phyloP scores from a whole-genome alignment of 768 basidiomycete genomes.

The Sarcodon sp. region DNA sequence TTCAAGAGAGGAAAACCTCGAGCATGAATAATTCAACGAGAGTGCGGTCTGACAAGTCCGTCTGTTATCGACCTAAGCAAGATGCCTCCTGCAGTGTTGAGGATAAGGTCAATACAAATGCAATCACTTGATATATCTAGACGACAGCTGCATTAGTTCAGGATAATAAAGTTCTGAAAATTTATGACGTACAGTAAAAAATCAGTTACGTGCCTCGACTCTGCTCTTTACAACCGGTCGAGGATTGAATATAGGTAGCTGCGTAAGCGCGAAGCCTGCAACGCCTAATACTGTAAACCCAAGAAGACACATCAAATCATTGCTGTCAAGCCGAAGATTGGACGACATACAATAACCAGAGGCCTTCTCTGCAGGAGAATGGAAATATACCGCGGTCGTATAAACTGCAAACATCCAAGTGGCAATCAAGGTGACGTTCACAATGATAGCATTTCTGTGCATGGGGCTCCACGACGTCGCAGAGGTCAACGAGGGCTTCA shows the following conservation, averaged over 20 bases:
- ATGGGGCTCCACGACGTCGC: constrained; percentile 21
- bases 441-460: constrained; percentile 35
- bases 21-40: too few species aligned
- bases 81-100: too few species aligned
- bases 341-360: constrained; percentile 54
- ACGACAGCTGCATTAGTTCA: too few species aligned
- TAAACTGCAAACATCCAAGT: constrained; percentile 65
- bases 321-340: neutral
- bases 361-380: constrained; percentile 77
- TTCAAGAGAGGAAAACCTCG: too few species aligned
- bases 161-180: too few species aligned
- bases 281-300: constrained; percentile 22
- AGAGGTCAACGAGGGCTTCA: constrained; percentile 35
- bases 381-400: constrained; percentile 87
- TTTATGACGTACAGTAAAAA: neutral
- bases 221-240: neutral
- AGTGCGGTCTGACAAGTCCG: too few species aligned
- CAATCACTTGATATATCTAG: too few species aligned
- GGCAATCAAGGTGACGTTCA: constrained; percentile 33
- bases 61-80: too few species aligned
- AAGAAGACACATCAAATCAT: neutral
- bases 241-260: constrained; percentile 8
- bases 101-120: too few species aligned
- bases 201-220: neutral
- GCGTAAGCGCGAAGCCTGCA: constrained; percentile 20